Percentiles rank a stretch among this genome's conserved stretches.
These are phyloP conservation scores for Eimeria sp. DNA, from an alignment of 169 alveolate genomes.

Conservation along the genomic window DNA sequence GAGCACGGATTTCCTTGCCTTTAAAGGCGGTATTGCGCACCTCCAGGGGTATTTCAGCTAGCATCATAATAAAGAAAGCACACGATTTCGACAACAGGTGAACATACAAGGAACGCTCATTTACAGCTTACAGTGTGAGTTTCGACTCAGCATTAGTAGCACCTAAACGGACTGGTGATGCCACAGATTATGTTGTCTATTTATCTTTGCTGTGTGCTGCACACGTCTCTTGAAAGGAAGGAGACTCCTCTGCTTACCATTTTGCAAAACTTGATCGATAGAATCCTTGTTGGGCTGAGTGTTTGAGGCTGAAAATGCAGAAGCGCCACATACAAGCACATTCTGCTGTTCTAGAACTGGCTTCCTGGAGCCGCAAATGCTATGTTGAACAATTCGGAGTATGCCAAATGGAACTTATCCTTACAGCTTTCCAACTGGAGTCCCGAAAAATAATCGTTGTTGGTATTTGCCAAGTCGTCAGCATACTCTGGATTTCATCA, in stretches of 20 bases:
- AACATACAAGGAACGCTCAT: neutral
- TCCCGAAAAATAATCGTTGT: conserved; percentile 8
- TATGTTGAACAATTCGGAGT: neutral
- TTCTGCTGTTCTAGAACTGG: neutral
- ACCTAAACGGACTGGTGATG: neutral
- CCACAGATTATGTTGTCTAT: neutral
- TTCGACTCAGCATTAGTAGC: neutral
- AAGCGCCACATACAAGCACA: neutral
- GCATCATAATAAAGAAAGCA: neutral
- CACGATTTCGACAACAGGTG: neutral
- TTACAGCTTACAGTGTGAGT: neutral
- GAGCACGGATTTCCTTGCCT: conserved; percentile 56
- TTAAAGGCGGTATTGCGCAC: conserved; percentile 52
- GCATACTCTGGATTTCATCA: neutral
- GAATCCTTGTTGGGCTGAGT: neutral
- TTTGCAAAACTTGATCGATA: conserved; percentile 34
- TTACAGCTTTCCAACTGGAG: conserved; percentile 30
- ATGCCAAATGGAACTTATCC: neutral
- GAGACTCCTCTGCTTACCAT: neutral
- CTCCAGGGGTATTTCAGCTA: conserved; percentile 53
- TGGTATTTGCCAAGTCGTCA: neutral
- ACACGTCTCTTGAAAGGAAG: neutral
- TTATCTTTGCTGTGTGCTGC: neutral
- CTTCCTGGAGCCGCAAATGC: neutral
- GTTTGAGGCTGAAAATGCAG: conserved; percentile 19